A percentile compares a stretch with the other conserved stretches of the same genome.
These are phyloP conservation scores for Sclerotinia sclerotiorum DNA, from an alignment of 2,329 filamentous ascomycete genomes.

Conservation along the genomic window DNA sequence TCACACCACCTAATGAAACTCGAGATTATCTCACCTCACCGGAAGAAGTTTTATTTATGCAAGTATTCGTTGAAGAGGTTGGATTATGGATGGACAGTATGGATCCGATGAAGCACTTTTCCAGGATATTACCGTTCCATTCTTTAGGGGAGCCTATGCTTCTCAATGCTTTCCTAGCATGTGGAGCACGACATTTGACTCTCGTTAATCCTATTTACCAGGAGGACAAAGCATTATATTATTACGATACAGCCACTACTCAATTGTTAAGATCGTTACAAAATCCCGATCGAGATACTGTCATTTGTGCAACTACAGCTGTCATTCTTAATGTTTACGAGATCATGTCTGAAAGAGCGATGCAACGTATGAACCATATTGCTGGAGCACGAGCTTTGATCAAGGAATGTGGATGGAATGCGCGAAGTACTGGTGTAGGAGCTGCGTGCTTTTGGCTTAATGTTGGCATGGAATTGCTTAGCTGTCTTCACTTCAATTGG, in stretches of 20 bases:
- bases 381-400: constrained; percentile 81
- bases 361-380: constrained; percentile 85
- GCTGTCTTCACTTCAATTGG: constrained; percentile 85
- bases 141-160: constrained; percentile 83
- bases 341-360: constrained; percentile 79
- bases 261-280: constrained; percentile 74
- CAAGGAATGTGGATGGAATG: constrained; percentile 87
- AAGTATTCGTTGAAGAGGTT: constrained; percentile 87
- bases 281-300: constrained; percentile 79
- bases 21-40: constrained; percentile 68
- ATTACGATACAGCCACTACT: constrained; percentile 83
- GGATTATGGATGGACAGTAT: constrained; percentile 93
- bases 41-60: constrained; percentile 85
- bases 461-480: constrained; percentile 85
- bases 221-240: constrained; percentile 75
- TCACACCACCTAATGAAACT: constrained; percentile 46
- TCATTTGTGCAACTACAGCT: constrained; percentile 82
- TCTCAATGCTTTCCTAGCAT: constrained; percentile 83
- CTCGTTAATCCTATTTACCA: constrained; percentile 68
- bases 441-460: constrained; percentile 94
- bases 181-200: constrained; percentile 78
- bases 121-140: constrained; percentile 77
- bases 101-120: constrained; percentile 84
- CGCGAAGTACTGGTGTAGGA: constrained; percentile 73
- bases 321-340: constrained; percentile 91